phyloP scores from a whole-genome alignment of 2,329 filamentous ascomycete species.

The Paraphaeosphaeria sporulosa region DNA sequence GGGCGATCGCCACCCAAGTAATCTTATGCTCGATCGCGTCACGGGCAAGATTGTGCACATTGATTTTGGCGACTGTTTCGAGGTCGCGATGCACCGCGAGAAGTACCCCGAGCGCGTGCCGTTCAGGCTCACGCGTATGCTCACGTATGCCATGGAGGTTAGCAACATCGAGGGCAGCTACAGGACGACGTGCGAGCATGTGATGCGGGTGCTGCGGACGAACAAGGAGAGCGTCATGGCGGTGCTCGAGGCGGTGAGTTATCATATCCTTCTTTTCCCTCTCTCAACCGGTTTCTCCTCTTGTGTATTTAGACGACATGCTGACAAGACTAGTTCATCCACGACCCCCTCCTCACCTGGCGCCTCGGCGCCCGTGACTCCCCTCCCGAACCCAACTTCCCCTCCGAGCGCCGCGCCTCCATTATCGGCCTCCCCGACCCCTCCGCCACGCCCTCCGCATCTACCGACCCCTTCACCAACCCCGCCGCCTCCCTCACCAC shows the following conservation, averaged over 20 bases:
- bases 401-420: conserved; percentile 66
- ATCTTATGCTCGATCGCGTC: conserved; percentile 94
- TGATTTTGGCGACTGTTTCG: conserved; percentile 99
- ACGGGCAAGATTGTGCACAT: conserved; percentile 98
- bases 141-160: conserved; percentile 99
- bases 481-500: conserved; percentile 38
- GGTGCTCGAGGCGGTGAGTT: conserved; percentile 91
- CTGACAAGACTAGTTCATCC: conserved; percentile 76
- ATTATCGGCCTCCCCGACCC: conserved; percentile 55
- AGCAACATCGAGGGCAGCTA: conserved; percentile 99
- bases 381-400: conserved; percentile 66
- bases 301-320: neutral
- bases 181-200: conserved; percentile 96
- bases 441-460: neutral
- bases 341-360: conserved; percentile 99
- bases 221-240: conserved; percentile 99
- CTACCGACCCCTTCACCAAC: conserved; percentile 39
- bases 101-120: conserved; percentile 98
- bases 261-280: neutral
- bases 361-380: conserved; percentile 74
- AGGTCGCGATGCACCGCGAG: conserved; percentile 98
- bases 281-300: too few species aligned
- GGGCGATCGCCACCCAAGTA: conserved; percentile 95
- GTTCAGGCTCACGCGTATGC: conserved; percentile 97
- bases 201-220: conserved; percentile 94